phyloP scores from a whole-genome alignment of 2,329 filamentous ascomycete genomes.

The Pyrenophora graminea region DNA sequence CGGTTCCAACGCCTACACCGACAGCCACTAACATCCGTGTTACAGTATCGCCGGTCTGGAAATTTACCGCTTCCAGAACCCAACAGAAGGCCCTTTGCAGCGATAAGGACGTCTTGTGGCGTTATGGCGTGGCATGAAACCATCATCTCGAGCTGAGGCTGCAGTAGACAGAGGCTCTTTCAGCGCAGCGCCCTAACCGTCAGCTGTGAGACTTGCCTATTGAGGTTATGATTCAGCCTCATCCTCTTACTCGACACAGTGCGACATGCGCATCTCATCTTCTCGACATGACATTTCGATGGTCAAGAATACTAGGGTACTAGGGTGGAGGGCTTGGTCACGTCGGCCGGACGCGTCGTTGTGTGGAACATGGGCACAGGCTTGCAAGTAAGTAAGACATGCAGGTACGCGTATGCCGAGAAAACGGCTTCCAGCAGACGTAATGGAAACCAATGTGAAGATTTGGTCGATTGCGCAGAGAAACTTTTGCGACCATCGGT shows the following conservation, averaged over 20 bases:
- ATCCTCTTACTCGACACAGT: constrained; percentile 6
- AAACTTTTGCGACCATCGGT: no score
- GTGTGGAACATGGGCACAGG: not conserved
- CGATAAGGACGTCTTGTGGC: not conserved
- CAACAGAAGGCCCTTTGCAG: not conserved
- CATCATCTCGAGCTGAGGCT: constrained; percentile 10
- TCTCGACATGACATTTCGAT: constrained; percentile 11
- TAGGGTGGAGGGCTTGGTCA: no score
- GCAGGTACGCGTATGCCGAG: constrained; percentile 3
- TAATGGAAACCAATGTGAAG: not conserved
- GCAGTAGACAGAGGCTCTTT: constrained; percentile 3
- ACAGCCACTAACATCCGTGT: not conserved
- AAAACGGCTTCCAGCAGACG: not conserved
- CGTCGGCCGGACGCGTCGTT: not conserved
- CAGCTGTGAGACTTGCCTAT: constrained; percentile 15
- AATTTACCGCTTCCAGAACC: constrained; percentile 3
- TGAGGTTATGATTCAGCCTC: constrained; percentile 19
- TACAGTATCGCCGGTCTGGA: not conserved
- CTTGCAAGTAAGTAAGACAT: not conserved
- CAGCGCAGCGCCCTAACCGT: constrained; percentile 19
- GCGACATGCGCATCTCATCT: constrained; percentile 8
- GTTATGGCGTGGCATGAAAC: not conserved
- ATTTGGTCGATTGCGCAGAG: no score
- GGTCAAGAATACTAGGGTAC: constrained; percentile 6
- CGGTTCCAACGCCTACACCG: not conserved